These are phyloP conservation scores for Zymoseptoria tritici DNA, from an alignment of 2,329 filamentous ascomycete genomes.

Conservation along the genomic window DNA sequence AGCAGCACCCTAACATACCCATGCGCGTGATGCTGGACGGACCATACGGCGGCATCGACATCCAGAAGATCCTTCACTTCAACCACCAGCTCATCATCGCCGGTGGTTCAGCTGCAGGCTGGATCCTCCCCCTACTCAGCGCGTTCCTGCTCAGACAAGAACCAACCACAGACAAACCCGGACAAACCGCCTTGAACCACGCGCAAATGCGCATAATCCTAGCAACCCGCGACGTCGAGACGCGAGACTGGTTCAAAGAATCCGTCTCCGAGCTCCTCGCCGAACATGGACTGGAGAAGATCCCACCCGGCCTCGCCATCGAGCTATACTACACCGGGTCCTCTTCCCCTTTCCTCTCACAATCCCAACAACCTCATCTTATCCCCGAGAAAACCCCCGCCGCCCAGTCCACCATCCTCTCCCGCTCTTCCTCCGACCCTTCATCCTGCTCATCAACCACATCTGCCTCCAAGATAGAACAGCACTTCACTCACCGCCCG, in stretches of 20 bases:
- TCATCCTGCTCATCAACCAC: conserved; percentile 2
- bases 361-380: conserved; percentile 3
- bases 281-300: conserved; percentile 1
- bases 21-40: conserved; percentile 50
- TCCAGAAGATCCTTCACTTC: conserved; percentile 32
- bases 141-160: conserved; percentile 21
- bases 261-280: conserved; percentile 21
- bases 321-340: conserved; percentile 16
- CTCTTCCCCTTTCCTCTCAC: not conserved
- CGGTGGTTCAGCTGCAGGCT: conserved; percentile 51
- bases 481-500: conserved; percentile 27
- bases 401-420: not conserved
- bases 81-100: conserved; percentile 44
- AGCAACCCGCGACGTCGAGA: conserved; percentile 31
- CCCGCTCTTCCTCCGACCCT: conserved; percentile 3
- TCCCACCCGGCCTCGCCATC: conserved; percentile 7
- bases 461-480: not conserved
- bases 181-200: not conserved
- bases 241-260: conserved; percentile 31
- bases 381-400: not conserved
- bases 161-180: not conserved
- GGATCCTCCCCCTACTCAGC: conserved; percentile 44
- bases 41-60: conserved; percentile 49
- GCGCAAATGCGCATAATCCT: conserved; percentile 21
- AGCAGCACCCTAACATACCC: conserved; percentile 27